Conservation (phyloP, 345 rosid species). For the Anacardium occidentale region DNA sequence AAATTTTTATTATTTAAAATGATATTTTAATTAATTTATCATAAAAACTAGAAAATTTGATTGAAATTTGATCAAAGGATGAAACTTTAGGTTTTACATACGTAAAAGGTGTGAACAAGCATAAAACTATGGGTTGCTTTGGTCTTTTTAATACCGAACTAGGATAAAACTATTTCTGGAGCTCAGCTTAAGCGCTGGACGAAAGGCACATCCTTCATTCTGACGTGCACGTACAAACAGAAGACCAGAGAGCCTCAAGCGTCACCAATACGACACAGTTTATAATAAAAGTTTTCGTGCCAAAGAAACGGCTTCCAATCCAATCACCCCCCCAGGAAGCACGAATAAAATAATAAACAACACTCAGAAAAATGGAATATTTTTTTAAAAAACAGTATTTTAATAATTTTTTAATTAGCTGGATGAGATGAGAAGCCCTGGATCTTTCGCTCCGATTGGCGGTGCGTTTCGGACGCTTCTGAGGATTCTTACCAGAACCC, state of each 20-base stretch:
- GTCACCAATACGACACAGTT: background rate
- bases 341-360: slow-evolving; percentile 15
- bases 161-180: no score
- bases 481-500: slow-evolving; percentile 11
- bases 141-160: no score
- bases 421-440: slow-evolving; percentile 31
- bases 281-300: background rate
- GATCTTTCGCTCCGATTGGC: slow-evolving; percentile 35
- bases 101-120: no score
- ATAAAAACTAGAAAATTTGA: no score
- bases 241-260: background rate
- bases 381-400: background rate
- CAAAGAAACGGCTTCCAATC: background rate
- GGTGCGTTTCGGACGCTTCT: slow-evolving; percentile 32
- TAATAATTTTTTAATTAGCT: slow-evolving; percentile 1
- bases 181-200: no score
- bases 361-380: background rate
- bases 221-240: background rate
- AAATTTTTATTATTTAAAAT: no score
- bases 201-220: no score
- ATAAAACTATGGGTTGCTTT: no score
- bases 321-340: background rate
- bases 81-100: no score
- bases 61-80: no score
- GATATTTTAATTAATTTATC: no score